A percentile compares a stretch with the other conserved stretches of the same genome.
Conservation (phyloP, 2,329 filamentous ascomycete genomes). For the Colletotrichum phormii region DNA sequence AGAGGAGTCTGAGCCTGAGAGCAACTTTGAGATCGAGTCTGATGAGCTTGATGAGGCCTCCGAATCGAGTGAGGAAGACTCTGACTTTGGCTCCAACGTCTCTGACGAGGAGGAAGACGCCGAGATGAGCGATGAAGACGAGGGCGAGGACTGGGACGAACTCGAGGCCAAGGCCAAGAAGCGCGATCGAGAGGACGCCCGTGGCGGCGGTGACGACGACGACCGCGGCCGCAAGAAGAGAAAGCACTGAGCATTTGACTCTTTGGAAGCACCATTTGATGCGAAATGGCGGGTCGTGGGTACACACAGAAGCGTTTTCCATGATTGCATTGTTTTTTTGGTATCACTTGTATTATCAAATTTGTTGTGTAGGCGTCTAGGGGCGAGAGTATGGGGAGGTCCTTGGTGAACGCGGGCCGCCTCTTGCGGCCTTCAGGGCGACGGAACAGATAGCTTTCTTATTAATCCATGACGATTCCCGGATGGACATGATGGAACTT, state of each 20-base stretch:
- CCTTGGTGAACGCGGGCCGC: conserved; percentile 8
- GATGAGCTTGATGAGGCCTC: conserved; percentile 86
- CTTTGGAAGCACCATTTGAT: not conserved
- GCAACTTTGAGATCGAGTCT: conserved; percentile 90
- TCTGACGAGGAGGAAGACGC: conserved; percentile 85
- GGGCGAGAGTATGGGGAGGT: conserved; percentile 4
- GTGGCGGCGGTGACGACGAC: conserved; percentile 87
- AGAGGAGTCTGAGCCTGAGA: conserved; percentile 85
- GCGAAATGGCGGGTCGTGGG: not conserved
- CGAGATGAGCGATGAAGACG: conserved; percentile 79
- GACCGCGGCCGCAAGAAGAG: conserved; percentile 79
- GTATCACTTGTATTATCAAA: conserved; percentile 33
- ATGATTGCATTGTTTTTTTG: conserved; percentile 23
- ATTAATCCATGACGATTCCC: conserved; percentile 15
- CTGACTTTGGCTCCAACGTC: conserved; percentile 92
- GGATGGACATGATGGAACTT: not conserved
- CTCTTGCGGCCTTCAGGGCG: conserved; percentile 1
- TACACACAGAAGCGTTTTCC: conserved; percentile 1
- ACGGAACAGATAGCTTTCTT: conserved; percentile 27
- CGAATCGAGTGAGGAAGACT: conserved; percentile 83
- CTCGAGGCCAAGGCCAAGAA: conserved; percentile 91
- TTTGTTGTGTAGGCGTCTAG: conserved; percentile 36
- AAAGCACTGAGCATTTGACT: conserved; percentile 54
- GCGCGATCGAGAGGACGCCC: conserved; percentile 74
- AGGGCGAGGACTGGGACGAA: conserved; percentile 93